These are phyloP conservation scores for Aspergillus wentii DNA, from an alignment of 495 filamentous ascomycete species.

Conservation along the genomic window DNA sequence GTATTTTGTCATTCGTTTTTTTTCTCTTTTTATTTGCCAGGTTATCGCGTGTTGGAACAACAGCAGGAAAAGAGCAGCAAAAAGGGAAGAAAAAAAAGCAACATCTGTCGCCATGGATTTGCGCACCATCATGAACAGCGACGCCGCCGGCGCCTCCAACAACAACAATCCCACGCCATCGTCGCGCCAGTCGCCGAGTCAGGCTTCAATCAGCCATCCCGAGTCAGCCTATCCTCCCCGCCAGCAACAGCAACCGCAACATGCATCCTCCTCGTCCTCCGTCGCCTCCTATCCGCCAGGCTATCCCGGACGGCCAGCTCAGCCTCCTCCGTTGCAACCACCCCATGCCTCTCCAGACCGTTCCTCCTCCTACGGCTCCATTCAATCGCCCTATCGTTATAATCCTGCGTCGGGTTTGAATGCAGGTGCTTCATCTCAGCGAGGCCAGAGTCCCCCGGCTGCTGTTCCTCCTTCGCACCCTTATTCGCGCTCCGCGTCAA, in stretches of 20 bases:
- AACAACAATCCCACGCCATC: conserved; percentile 19
- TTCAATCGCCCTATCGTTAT: conserved; percentile 45
- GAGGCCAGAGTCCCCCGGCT: conserved; percentile 21
- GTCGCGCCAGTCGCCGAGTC: conserved; percentile 14
- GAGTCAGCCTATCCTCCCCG: conserved; percentile 25
- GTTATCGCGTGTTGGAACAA: too few relatives aligned
- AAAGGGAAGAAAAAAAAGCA: too few relatives aligned
- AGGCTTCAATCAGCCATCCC: conserved; percentile 14
- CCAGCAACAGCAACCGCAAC: conserved; percentile 21
- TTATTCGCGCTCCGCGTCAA: conserved; percentile 35
- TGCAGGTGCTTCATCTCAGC: conserved; percentile 26
- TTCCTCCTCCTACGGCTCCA: conserved; percentile 35
- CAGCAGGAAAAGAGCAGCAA: too few relatives aligned
- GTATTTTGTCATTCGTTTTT: too few relatives aligned
- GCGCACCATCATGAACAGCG: conserved; percentile 49
- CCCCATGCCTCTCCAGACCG: conserved; percentile 36
- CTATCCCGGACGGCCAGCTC: conserved; percentile 33
- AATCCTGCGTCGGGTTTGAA: conserved; percentile 28
- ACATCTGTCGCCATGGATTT: conserved; percentile 43
- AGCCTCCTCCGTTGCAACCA: conserved; percentile 36
- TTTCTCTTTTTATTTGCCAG: too few relatives aligned
- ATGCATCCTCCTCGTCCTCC: conserved; percentile 18
- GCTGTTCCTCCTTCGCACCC: conserved; percentile 25
- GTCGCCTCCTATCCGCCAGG: conserved; percentile 20
- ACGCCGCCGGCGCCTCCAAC: conserved; percentile 34